Conservation (phyloP, 1,139 yeast genomes). For the Yamadazyma oceani region DNA sequence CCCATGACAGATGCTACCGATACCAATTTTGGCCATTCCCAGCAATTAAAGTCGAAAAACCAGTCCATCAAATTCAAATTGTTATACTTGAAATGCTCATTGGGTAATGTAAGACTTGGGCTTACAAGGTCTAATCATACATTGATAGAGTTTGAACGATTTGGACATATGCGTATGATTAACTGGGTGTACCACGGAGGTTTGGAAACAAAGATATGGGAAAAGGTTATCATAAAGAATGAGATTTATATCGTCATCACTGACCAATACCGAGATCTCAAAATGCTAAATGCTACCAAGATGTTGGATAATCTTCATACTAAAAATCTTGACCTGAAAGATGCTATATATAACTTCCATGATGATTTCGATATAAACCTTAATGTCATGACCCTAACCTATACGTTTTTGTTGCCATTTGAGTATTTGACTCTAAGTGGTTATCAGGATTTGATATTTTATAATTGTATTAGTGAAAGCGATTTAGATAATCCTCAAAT, state of each 20-base stretch:
- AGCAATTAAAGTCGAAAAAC: constrained; percentile 4
- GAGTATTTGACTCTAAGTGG: constrained; percentile 16
- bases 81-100: constrained; percentile 9
- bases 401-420: constrained; percentile 13
- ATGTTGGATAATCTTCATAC: constrained; percentile 5
- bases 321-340: constrained; percentile 1
- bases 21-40: not conserved
- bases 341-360: constrained; percentile 5
- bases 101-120: constrained; percentile 14
- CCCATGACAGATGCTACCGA: not conserved
- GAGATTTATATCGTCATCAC: constrained; percentile 11
- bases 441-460: constrained; percentile 12
- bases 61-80: constrained; percentile 12
- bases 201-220: constrained; percentile 16
- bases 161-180: constrained; percentile 6
- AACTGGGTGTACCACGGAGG: constrained; percentile 10
- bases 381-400: not conserved
- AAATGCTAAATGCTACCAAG: constrained; percentile 7
- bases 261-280: constrained; percentile 12
- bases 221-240: constrained; percentile 7
- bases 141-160: constrained; percentile 13
- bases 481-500: constrained; percentile 19
- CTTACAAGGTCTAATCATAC: constrained; percentile 9
- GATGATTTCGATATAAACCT: too few relatives aligned
- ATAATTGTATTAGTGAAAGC: constrained; percentile 19